Percentiles rank a stretch among this genome's conserved stretches.
Conservation (phyloP, 768 basidiomycete genomes). For the Ramaria sp. region DNA sequence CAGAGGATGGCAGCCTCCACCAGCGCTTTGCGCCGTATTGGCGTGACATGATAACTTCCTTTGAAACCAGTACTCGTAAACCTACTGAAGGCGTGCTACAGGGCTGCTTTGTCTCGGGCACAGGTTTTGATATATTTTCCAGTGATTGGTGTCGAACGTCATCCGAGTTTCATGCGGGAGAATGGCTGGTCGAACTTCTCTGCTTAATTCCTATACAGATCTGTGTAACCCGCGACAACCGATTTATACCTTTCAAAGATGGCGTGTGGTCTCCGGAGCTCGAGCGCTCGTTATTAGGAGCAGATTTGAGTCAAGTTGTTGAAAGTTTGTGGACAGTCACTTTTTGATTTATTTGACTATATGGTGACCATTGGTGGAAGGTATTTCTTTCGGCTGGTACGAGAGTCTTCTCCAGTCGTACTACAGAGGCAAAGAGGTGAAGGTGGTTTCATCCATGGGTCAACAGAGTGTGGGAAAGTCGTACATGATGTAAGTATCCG, state of each 20-base stretch:
- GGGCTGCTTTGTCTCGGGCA: constrained; percentile 24
- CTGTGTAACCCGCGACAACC: constrained; percentile 47
- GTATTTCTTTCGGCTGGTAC: background rate
- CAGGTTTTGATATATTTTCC: constrained; percentile 19
- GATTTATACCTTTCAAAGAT: constrained; percentile 54
- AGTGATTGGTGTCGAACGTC: constrained; percentile 16
- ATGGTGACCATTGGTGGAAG: background rate
- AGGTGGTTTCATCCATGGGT: constrained; percentile 60
- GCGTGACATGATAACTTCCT: constrained; percentile 30
- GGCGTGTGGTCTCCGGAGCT: constrained; percentile 39
- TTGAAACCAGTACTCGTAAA: constrained; percentile 42
- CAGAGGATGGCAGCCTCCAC: constrained; percentile 21
- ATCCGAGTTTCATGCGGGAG: constrained; percentile 37
- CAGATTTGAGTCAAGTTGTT: constrained; percentile 46
- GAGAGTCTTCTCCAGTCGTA: constrained; percentile 1
- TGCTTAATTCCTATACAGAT: constrained; percentile 59
- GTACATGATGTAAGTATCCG: constrained; percentile 5
- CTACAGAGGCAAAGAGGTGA: constrained; percentile 32
- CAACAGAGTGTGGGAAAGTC: constrained; percentile 10
- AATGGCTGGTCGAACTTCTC: constrained; percentile 52
- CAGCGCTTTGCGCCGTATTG: constrained; percentile 33
- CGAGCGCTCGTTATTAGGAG: constrained; percentile 46
- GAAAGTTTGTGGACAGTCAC: constrained; percentile 21
- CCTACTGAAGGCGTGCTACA: constrained; percentile 37
- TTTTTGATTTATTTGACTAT: background rate